Evolutionary conservation across 192 early-diverging fungal genomes (phyloP).

Genomic region (Coemansia sp.): DNA sequence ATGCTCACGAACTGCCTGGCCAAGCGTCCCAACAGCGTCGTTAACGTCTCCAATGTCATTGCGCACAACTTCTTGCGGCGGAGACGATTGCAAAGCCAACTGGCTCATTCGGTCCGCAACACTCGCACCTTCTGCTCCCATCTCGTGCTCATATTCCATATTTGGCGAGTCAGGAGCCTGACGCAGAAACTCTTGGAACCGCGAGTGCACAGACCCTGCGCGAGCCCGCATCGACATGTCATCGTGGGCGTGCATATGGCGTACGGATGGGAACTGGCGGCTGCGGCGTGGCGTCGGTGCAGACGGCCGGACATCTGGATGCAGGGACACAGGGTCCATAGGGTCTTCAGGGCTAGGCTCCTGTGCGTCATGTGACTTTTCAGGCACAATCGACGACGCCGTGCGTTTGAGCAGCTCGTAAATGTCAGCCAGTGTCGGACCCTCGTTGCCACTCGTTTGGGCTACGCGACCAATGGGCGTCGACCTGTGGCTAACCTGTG

Average conservation of each 20-base stretch:
- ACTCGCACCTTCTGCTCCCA: neutral
- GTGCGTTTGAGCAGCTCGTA: conserved; percentile 41
- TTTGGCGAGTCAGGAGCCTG: no score
- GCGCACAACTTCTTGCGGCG: neutral
- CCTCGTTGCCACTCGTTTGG: neutral
- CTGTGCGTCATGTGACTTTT: neutral
- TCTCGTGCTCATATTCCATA: no score
- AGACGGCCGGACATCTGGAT: conserved; percentile 16
- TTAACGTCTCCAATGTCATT: neutral
- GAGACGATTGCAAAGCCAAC: neutral
- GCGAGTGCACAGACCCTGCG: neutral
- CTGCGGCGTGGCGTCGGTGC: conserved; percentile 47
- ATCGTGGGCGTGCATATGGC: neutral
- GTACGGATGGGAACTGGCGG: conserved; percentile 8
- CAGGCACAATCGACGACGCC: conserved; percentile 6
- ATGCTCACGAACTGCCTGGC: conserved; percentile 2
- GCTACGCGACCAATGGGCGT: neutral
- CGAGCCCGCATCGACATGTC: neutral
- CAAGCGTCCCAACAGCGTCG: neutral
- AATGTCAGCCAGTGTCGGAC: conserved; percentile 39
- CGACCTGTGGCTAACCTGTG: conserved; percentile 1
- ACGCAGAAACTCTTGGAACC: conserved; percentile 19
- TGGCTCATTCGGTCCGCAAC: neutral
- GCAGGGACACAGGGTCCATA: no score
- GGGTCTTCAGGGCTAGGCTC: neutral